Percentiles rank a stretch among this genome's conserved stretches.
Conservation (phyloP, 108 stramenopile genomes). For the Parietichytrium sp. region DNA sequence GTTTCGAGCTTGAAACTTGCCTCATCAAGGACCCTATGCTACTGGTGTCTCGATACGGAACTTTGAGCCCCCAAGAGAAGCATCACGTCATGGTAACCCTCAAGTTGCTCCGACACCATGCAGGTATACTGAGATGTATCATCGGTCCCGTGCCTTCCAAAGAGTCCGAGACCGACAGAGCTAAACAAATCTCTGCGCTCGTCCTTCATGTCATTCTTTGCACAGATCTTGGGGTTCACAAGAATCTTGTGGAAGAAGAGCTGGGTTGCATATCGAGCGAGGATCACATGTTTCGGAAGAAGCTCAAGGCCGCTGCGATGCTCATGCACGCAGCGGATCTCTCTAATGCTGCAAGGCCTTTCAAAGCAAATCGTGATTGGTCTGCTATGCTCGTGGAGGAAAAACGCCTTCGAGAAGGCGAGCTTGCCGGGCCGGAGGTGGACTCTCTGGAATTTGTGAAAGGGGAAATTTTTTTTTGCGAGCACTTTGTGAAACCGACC, state of each 20-base stretch:
- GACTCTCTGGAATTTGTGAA: background rate
- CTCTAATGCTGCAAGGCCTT: background rate
- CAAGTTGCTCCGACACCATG: constrained; percentile 30
- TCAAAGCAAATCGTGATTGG: constrained; percentile 4
- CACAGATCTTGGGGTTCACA: constrained; percentile 26
- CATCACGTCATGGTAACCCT: constrained; percentile 2
- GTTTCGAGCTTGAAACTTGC: too few species aligned
- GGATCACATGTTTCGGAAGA: background rate
- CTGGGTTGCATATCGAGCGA: background rate
- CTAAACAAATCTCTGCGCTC: background rate
- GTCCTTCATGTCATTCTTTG: constrained; percentile 5
- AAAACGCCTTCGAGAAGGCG: background rate
- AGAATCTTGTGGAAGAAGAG: background rate
- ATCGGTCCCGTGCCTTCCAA: too few species aligned
- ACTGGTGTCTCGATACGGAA: constrained; percentile 1
- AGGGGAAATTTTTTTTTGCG: background rate
- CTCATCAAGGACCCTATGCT: too few species aligned
- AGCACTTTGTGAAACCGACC: constrained; percentile 1
- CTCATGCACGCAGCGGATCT: constrained; percentile 24
- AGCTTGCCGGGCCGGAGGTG: background rate
- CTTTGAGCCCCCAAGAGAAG: background rate
- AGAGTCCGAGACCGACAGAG: background rate
- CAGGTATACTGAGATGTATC: background rate
- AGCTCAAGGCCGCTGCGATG: background rate
- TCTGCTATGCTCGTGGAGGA: background rate